A percentile compares a stretch with the other conserved stretches of the same genome.
Evolutionary conservation across 2,329 filamentous ascomycete genomes (phyloP).

Genomic region (Fusarium longipes): DNA sequence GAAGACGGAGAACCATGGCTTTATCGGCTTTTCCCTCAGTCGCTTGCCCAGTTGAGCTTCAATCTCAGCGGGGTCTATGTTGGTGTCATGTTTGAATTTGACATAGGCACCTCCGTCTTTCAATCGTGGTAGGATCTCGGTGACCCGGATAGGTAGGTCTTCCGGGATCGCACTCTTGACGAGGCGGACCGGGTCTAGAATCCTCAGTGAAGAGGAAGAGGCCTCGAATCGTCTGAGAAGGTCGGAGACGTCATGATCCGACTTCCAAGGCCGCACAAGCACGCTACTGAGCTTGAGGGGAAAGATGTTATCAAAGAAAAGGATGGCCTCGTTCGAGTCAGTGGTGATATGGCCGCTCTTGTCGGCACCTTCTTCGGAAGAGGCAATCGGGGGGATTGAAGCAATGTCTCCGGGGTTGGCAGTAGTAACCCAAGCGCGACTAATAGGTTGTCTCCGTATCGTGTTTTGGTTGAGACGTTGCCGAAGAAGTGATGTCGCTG

Average conservation of each 20-base stretch:
- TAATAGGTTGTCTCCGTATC: constrained; percentile 7
- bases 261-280: constrained; percentile 59
- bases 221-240: constrained; percentile 65
- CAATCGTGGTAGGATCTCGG: constrained; percentile 83
- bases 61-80: constrained; percentile 54
- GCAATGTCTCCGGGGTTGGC: constrained; percentile 28
- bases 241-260: constrained; percentile 61
- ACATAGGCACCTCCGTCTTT: constrained; percentile 96
- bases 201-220: constrained; percentile 60
- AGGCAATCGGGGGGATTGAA: constrained; percentile 15
- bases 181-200: constrained; percentile 64
- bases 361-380: constrained; percentile 61
- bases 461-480: constrained; percentile 10
- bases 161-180: constrained; percentile 72
- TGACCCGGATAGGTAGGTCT: constrained; percentile 74
- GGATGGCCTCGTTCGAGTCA: constrained; percentile 78
- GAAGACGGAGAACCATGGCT: constrained; percentile 92
- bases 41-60: constrained; percentile 69
- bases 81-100: constrained; percentile 73
- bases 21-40: constrained; percentile 76
- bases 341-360: constrained; percentile 86
- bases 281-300: constrained; percentile 75
- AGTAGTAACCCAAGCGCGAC: constrained; percentile 45
- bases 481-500: constrained; percentile 26
- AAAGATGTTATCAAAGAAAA: constrained; percentile 94